Evolutionary conservation across 2,329 filamentous ascomycete species (phyloP).

Genomic region (Neopestalotiopsis sp.): DNA sequence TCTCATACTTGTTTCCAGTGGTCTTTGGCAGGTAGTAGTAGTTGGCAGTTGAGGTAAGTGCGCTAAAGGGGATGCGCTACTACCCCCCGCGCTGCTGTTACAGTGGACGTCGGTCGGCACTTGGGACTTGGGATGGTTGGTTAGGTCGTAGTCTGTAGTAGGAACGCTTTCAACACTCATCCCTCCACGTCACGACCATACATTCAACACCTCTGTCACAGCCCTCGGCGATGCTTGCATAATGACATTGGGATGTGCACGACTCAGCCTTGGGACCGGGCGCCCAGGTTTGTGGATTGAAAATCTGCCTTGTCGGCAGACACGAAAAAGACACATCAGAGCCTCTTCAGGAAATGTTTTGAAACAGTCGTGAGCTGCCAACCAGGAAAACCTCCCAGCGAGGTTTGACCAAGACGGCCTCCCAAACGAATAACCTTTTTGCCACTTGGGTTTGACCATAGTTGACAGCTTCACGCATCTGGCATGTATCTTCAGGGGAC

Average conservation of each 20-base stretch:
- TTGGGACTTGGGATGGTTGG: constrained; percentile 1
- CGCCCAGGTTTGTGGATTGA: background rate
- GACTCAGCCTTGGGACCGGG: constrained; percentile 8
- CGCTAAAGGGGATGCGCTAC: background rate
- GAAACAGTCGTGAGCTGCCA: background rate
- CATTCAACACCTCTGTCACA: background rate
- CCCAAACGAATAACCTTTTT: background rate
- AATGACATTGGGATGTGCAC: constrained; percentile 5
- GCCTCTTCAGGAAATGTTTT: constrained; percentile 9
- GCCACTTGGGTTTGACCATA: background rate
- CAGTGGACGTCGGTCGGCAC: background rate
- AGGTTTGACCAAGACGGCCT: background rate
- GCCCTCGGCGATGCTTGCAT: background rate
- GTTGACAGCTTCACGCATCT: background rate
- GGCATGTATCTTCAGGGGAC: background rate
- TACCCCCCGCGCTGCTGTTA: background rate
- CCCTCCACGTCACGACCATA: background rate
- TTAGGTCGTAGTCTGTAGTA: background rate
- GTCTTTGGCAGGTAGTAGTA: background rate
- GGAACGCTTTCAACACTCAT: too few relatives aligned
- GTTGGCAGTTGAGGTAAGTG: background rate
- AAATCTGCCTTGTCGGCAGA: constrained; percentile 6
- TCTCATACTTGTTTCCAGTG: constrained; percentile 10
- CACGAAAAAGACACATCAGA: background rate
- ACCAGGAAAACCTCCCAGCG: background rate